Conservation (phyloP, 345 rosid species). For the Brassica cretica region DNA sequence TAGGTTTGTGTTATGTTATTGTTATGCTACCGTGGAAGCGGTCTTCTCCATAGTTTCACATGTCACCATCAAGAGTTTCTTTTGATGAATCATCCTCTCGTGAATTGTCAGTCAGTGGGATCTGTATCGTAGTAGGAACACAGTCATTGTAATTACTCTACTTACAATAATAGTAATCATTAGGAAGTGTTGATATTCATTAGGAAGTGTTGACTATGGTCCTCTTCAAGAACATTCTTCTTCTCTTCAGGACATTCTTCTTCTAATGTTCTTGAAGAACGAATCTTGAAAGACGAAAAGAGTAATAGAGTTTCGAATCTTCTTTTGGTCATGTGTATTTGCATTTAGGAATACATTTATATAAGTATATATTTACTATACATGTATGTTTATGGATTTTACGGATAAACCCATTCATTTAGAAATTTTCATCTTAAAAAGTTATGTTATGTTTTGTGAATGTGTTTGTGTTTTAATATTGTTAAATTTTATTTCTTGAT, state of each 20-base stretch:
- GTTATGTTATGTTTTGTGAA: not conserved
- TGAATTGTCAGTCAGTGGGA: slow-evolving; percentile 8
- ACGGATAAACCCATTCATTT: not conserved
- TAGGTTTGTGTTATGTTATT: too few species aligned
- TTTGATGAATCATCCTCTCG: slow-evolving; percentile 13
- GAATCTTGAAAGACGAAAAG: slow-evolving; percentile 6
- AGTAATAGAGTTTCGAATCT: slow-evolving; percentile 1
- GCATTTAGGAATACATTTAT: not conserved
- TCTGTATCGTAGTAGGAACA: not conserved
- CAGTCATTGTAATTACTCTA: slow-evolving; percentile 4
- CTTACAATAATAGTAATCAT: not conserved
- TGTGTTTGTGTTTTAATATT: not conserved
- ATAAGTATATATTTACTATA: not conserved
- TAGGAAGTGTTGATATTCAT: slow-evolving; percentile 26
- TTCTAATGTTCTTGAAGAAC: slow-evolving; percentile 31
- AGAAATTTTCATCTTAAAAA: not conserved
- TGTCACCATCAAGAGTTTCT: slow-evolving; percentile 27
- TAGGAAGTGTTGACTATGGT: slow-evolving; percentile 36
- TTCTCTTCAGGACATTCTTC: slow-evolving; percentile 40
- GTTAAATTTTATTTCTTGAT: too few species aligned
- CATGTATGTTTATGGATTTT: not conserved
- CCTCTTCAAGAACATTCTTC: slow-evolving; percentile 40
- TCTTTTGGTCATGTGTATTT: not conserved
- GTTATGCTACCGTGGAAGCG: slow-evolving; percentile 8
- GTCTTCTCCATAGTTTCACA: slow-evolving; percentile 21